Base-by-base conservation (phyloP, 352 stramenopile species). In the Phytophthora hibernalis region DNA sequence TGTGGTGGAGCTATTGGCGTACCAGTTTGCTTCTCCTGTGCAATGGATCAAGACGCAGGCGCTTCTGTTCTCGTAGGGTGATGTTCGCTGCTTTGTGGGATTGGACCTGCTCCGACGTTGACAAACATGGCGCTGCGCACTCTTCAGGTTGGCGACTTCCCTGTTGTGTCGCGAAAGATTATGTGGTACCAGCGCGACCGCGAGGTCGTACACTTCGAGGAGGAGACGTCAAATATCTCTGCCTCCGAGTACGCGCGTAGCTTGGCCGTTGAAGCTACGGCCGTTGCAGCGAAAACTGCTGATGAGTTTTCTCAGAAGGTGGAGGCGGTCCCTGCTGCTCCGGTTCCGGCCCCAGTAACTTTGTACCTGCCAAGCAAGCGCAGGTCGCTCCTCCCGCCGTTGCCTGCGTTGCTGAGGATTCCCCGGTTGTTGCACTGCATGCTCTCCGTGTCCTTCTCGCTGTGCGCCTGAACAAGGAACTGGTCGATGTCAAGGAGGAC, bases 11-110 rank as follows among this genome's bases (percentile, higher is more conserved):
- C 69, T 97, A 13, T 58, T 97, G 24, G 88, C 88, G 22, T 96
- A 96, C 74, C 90, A 97, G 70, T 96, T 97, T 57, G 90, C 90
- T 21, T 95, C 83, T 6, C 90, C 90, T 4, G 88, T 97, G 15
- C 89, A 94, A 62, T 97, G 90, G 90, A 97, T 97, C 54, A 90
- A 93, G 72, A 95, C 89, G 5, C 89, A 96, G 69, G 67, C 74
- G 37, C 74, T 89, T 42, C 58, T 97, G 52, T 95, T 97, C 64
- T 80, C 80, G 26, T 43, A 78, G 10, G 69, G 76, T 20, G 80
- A 77, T 28, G 82, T 93, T 38, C 67, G 72, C n/a, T 79, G 87
- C 20, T 89, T 95, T 35, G 69, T 97, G 18, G 89, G 71, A 93
- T 97, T 61, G 87, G 89, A 18, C 86, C 88, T 56, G 80, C 85